Conservation (phyloP, 257 asterid species). For the Petunia axillaris region DNA sequence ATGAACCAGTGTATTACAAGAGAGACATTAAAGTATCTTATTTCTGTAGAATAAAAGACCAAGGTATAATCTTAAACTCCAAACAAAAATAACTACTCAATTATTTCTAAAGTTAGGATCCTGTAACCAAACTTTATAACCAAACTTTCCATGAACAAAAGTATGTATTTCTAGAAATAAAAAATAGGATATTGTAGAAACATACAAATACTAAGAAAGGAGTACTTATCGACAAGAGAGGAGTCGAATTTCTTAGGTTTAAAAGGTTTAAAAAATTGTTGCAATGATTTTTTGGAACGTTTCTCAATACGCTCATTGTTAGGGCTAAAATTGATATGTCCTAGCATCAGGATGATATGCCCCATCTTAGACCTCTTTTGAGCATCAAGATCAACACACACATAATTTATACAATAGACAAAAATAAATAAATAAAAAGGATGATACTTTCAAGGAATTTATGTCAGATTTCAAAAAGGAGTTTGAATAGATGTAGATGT, state of each 20-base stretch:
- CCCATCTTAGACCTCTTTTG: no score
- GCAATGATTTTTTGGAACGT: constrained; percentile 33
- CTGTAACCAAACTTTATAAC: no score
- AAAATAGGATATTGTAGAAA: constrained; percentile 16
- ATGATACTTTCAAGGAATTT: constrained; percentile 31
- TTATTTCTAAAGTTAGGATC: no score
- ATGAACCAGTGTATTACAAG: no score
- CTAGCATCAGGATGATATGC: no score
- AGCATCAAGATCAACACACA: neutral
- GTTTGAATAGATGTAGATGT: constrained; percentile 28
- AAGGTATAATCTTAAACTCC: no score
- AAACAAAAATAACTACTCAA: no score
- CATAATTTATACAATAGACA: neutral
- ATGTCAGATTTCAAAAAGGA: constrained; percentile 33
- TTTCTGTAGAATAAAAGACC: no score
- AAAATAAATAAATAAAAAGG: no score
- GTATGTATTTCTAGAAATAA: neutral
- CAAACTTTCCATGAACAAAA: neutral
- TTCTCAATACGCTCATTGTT: constrained; percentile 52
- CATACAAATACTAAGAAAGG: constrained; percentile 60
- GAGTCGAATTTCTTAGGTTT: constrained; percentile 33
- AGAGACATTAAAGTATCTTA: no score
- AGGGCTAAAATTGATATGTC: constrained; percentile 34
- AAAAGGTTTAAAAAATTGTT: constrained; percentile 23
- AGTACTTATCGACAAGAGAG: constrained; percentile 50